phyloP scores from a whole-genome alignment of 2,329 filamentous ascomycete species.

The Fusarium drepaniforme region DNA sequence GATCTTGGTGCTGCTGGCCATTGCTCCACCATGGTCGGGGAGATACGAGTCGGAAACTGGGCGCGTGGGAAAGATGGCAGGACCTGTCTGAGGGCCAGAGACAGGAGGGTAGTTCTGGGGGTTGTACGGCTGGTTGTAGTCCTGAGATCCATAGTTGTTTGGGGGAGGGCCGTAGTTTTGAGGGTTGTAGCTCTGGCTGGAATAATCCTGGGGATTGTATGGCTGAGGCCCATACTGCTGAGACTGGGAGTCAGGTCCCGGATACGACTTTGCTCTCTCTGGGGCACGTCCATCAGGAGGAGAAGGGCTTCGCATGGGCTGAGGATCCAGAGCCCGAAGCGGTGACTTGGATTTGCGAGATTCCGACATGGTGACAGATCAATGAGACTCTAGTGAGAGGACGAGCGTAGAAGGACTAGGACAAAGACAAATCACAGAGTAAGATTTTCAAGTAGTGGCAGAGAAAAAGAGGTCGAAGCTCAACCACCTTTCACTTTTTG shows the following conservation, averaged over 20 bases:
- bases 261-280: conserved; percentile 38
- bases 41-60: conserved; percentile 38
- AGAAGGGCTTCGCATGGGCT: conserved; percentile 42
- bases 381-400: background rate
- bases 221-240: conserved; percentile 33
- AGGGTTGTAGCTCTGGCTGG: conserved; percentile 28
- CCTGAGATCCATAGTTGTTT: conserved; percentile 26
- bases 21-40: conserved; percentile 34
- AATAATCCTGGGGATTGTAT: conserved; percentile 36
- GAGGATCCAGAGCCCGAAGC: conserved; percentile 44
- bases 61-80: conserved; percentile 36
- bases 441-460: background rate
- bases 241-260: conserved; percentile 34
- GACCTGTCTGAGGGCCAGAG: conserved; percentile 33
- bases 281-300: conserved; percentile 34
- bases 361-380: conserved; percentile 29
- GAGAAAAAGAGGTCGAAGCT: conserved; percentile 18
- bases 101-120: conserved; percentile 41
- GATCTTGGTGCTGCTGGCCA: conserved; percentile 29
- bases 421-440: background rate
- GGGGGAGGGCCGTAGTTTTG: conserved; percentile 32
- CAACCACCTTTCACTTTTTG: conserved; percentile 13
- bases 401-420: background rate
- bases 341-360: conserved; percentile 40
- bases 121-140: conserved; percentile 28